Evolutionary conservation across 805 yeast genomes (phyloP).

Genomic region (Wickerhamiella sorbophila): DNA sequence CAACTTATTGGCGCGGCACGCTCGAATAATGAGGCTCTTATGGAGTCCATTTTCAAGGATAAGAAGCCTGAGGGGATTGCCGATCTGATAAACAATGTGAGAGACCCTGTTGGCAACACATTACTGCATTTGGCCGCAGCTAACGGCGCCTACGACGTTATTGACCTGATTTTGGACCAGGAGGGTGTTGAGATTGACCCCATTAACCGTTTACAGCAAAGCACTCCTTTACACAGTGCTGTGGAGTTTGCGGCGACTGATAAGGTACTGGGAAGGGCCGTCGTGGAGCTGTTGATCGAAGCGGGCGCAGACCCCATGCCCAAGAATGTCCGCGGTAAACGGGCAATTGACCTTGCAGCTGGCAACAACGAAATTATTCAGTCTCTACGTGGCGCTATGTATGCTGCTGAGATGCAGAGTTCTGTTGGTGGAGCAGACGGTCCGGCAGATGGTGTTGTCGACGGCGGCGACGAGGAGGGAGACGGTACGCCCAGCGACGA

Average conservation of each 20-base stretch:
- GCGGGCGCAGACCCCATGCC: constrained; percentile 74
- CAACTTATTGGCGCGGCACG: constrained; percentile 80
- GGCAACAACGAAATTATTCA: constrained; percentile 43
- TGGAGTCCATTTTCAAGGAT: constrained; percentile 40
- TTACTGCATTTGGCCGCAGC: constrained; percentile 71
- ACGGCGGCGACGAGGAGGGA: constrained; percentile 7
- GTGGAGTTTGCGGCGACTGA: constrained; percentile 61
- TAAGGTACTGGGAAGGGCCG: constrained; percentile 57
- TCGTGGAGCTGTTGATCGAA: constrained; percentile 63
- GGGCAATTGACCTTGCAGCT: constrained; percentile 56
- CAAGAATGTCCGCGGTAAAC: constrained; percentile 45
- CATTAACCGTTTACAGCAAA: constrained; percentile 50
- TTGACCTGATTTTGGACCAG: constrained; percentile 68
- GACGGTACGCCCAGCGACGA: constrained; percentile 13
- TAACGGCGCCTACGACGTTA: constrained; percentile 69
- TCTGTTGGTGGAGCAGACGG: constrained; percentile 10
- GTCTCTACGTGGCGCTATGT: constrained; percentile 69
- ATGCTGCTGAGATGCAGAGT: constrained; percentile 17
- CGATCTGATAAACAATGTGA: constrained; percentile 49
- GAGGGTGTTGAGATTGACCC: constrained; percentile 91
- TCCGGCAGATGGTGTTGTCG: constrained; percentile 4
- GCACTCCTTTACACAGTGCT: constrained; percentile 82
- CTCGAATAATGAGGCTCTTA: constrained; percentile 69
- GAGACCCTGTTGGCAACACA: constrained; percentile 65
- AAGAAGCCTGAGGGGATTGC: constrained; percentile 24